Evolutionary conservation across 2,329 filamentous ascomycete genomes (phyloP).

Genomic region (Xylaria arbuscula): DNA sequence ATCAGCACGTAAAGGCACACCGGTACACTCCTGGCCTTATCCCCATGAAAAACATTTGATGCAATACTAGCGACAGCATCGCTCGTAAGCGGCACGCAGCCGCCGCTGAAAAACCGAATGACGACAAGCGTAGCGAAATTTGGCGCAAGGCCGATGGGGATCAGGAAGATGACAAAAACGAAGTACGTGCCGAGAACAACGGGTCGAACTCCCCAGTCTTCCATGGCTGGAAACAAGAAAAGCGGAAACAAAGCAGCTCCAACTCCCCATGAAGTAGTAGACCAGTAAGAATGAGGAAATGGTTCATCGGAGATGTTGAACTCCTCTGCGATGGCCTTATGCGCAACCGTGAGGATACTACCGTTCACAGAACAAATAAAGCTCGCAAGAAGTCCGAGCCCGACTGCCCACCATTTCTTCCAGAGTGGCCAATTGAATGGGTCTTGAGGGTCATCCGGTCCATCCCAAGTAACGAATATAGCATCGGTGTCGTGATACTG

Average conservation of each 20-base stretch:
- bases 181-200: constrained; percentile 2
- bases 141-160: neutral
- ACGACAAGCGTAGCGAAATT: neutral
- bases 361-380: neutral
- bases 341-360: neutral
- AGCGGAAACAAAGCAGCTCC: neutral
- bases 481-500: neutral
- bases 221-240: constrained; percentile 1
- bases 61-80: neutral
- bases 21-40: neutral
- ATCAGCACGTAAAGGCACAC: constrained; percentile 3
- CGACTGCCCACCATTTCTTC: neutral
- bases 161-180: neutral
- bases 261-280: neutral
- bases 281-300: constrained; percentile 6
- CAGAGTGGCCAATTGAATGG: neutral
- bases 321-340: neutral
- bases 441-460: neutral
- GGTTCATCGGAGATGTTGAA: neutral
- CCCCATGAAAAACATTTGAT: neutral
- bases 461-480: neutral
- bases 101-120: neutral
- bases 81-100: constrained; percentile 1
- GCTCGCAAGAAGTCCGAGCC: neutral
- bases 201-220: constrained; percentile 1